Evolutionary conservation across 2,329 filamentous ascomycete genomes (phyloP).

Genomic region (Verticillium isaacii): DNA sequence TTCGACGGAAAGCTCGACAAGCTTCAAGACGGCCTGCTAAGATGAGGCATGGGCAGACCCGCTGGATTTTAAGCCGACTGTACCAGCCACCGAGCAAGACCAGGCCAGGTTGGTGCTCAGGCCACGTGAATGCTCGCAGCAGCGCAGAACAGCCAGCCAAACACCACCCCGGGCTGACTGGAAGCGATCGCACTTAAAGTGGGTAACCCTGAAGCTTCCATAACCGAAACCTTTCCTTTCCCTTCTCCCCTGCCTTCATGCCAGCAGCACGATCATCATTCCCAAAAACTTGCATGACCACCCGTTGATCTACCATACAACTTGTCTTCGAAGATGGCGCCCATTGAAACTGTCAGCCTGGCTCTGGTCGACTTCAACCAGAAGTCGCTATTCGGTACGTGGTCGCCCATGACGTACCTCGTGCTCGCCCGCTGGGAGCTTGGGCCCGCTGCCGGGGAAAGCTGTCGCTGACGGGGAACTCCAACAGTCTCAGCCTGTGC

Average conservation of each 20-base stretch:
- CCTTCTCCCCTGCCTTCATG: neutral
- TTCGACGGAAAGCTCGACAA: no score
- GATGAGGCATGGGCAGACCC: no score
- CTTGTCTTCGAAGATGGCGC: slow-evolving; percentile 26
- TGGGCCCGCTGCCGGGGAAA: neutral
- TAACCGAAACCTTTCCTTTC: neutral
- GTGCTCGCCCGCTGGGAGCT: slow-evolving; percentile 1
- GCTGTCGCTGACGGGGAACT: neutral
- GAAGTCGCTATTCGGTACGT: slow-evolving; percentile 61
- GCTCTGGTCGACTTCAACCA: slow-evolving; percentile 59
- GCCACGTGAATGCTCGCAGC: neutral
- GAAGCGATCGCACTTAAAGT: neutral
- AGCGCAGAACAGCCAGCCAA: neutral
- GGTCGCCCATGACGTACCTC: slow-evolving; percentile 3
- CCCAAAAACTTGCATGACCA: neutral
- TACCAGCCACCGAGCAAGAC: neutral
- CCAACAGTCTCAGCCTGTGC: slow-evolving; percentile 69
- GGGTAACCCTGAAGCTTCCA: neutral
- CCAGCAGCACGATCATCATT: neutral
- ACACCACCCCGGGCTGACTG: neutral
- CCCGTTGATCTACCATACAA: neutral
- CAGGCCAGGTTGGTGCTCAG: neutral
- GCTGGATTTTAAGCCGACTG: neutral
- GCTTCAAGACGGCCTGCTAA: no score
- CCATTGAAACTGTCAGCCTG: slow-evolving; percentile 21